Base-by-base conservation (phyloP, 441 rosid genomes). In the Adansonia madagascariensis region DNA sequence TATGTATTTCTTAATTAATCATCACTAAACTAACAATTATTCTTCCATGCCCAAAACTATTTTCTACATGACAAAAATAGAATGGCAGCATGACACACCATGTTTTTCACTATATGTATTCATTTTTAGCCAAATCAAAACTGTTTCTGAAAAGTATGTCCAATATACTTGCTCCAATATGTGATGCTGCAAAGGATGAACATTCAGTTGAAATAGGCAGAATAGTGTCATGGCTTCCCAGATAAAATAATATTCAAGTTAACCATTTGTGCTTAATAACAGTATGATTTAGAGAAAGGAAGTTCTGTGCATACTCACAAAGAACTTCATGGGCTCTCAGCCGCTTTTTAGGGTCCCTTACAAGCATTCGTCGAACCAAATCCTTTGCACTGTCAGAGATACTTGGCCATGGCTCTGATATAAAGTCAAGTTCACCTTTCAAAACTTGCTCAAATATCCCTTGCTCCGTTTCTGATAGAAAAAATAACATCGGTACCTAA, bases 401-500 rank as follows among this genome's bases (percentile, higher is more conserved):
- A 50, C 80, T 89, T 55, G 99, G 99, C 99, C 97, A 92, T 65
- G 98, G 99, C 71, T 94, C 98, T 12, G 99, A 92, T 68, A 77
- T 47, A 75, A 94, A 95, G 80, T 95, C 99, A 71, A 94, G 91
- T 7, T 95, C 95, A 62, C 99, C 98, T 82, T 85, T 90, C 80
- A 94, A 88, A 80, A 93, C 98, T 81, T 95, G 97, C 83, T 95
- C 97, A 76, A 95, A 95, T 82, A 95, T 95, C 50, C 98, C 99
- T 78, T 93, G 97, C 80, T 95, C 98, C 84, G 95, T 84, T 86
- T 95, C 99, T 95, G 89, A 82, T 71, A 63, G 78, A 81, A 66
- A 77, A 71, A 11, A 78, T 15, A 56, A 66, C 62, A 78, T 1
- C 41, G 24, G 67, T 60, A 4, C 67, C 71, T 76, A 39, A 78